Conservation (phyloP, 2,329 filamentous ascomycete species). For the Fusarium robinianum region DNA sequence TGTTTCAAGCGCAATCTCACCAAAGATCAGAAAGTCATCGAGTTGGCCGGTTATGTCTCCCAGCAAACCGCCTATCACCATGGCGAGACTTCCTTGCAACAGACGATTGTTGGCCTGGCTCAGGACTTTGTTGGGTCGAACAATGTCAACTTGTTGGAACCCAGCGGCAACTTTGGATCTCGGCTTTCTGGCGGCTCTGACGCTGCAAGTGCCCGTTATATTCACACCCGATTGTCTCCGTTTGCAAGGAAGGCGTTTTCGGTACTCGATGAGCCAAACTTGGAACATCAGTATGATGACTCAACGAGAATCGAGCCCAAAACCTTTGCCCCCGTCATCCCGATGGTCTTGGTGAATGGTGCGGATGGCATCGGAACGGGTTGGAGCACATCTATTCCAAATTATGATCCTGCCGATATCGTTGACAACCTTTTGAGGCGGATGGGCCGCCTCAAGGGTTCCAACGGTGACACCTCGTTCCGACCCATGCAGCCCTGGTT, state of each 20-base stretch:
- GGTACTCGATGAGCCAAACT: conserved; percentile 78
- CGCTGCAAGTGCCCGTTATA: conserved; percentile 96
- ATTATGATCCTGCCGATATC: conserved; percentile 90
- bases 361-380: conserved; percentile 98
- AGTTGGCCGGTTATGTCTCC: conserved; percentile 89
- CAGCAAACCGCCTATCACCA: conserved; percentile 94
- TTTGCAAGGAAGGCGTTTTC: conserved; percentile 90
- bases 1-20: conserved; percentile 90
- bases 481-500: conserved; percentile 94
- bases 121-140: conserved; percentile 97
- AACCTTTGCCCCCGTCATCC: conserved; percentile 82
- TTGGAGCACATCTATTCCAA: conserved; percentile 96
- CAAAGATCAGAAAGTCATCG: conserved; percentile 96
- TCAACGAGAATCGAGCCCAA: conserved; percentile 88
- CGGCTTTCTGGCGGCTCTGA: conserved; percentile 90
- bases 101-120: conserved; percentile 93
- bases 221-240: conserved; percentile 90
- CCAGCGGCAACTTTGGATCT: conserved; percentile 97
- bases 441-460: conserved; percentile 71
- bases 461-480: conserved; percentile 68
- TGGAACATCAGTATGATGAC: conserved; percentile 85
- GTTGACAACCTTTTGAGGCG: conserved; percentile 85
- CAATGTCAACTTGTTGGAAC: conserved; percentile 94
- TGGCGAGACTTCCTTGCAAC: conserved; percentile 88
- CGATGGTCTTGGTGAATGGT: conserved; percentile 92